phyloP scores from a whole-genome alignment of 2,329 filamentous ascomycete genomes.

The Colletotrichum tofieldiae region DNA sequence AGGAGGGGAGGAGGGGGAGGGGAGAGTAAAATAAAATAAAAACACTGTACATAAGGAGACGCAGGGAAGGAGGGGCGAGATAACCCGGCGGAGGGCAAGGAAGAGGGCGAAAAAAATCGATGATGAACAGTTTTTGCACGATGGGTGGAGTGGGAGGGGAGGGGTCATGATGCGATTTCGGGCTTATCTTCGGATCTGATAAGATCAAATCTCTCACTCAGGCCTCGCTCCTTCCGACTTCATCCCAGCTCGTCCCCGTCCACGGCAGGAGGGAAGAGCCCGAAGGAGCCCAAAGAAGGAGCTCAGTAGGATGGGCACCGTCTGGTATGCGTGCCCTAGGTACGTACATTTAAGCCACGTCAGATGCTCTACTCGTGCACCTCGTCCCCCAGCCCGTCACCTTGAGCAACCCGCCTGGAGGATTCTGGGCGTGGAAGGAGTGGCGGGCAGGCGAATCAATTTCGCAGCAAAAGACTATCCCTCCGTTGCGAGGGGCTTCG shows the following conservation, averaged over 20 bases:
- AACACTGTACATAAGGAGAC: neutral
- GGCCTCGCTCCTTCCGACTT: slow-evolving; percentile 2
- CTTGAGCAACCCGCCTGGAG: neutral
- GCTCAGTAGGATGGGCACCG: no score
- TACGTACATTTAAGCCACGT: neutral
- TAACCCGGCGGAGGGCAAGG: neutral
- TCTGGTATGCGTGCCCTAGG: neutral
- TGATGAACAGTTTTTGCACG: slow-evolving; percentile 28
- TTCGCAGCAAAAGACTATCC: neutral
- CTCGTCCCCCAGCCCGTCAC: neutral
- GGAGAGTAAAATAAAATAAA: neutral
- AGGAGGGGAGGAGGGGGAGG: neutral
- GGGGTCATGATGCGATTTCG: slow-evolving; percentile 40
- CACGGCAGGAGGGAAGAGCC: neutral
- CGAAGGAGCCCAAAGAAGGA: neutral
- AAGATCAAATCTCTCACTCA: slow-evolving; percentile 57
- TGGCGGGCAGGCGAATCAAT: neutral
- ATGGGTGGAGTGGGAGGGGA: slow-evolving; percentile 22
- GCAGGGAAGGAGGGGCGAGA: slow-evolving; percentile 16
- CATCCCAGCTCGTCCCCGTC: neutral
- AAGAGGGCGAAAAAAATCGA: slow-evolving; percentile 13
- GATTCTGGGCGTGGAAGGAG: neutral
- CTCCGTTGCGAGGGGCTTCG: neutral
- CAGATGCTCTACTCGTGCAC: neutral
- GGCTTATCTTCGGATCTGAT: slow-evolving; percentile 69